Conservation (phyloP, 768 basidiomycete species). For the Gloeostereum incarnatum region DNA sequence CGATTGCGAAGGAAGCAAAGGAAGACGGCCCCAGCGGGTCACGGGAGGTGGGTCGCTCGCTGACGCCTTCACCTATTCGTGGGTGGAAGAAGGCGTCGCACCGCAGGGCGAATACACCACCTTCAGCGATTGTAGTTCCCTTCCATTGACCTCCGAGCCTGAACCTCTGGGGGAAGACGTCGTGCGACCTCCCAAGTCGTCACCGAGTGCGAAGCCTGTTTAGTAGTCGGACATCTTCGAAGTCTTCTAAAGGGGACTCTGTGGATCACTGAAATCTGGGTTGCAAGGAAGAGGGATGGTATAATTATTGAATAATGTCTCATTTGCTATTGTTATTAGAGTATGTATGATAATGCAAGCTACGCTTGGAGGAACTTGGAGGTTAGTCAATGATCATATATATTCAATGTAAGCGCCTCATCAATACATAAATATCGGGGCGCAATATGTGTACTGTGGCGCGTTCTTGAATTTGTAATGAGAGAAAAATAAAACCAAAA, state of each 20-base stretch:
- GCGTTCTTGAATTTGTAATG: too few species aligned
- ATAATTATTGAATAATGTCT: too few species aligned
- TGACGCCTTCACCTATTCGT: conserved; percentile 8
- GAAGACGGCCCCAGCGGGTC: neutral
- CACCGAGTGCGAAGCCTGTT: conserved; percentile 18
- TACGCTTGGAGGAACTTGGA: too few species aligned
- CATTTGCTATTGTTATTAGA: too few species aligned
- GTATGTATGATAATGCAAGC: too few species aligned
- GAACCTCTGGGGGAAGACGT: conserved; percentile 19
- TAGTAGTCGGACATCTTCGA: conserved; percentile 8
- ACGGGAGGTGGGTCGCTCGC: neutral
- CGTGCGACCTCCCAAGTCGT: conserved; percentile 16
- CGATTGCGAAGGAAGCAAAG: conserved; percentile 1
- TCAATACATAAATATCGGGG: too few species aligned
- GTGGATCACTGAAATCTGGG: too few species aligned
- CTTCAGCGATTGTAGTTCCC: conserved; percentile 18
- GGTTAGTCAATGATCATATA: too few species aligned
- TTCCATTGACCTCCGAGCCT: conserved; percentile 30
- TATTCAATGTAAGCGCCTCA: too few species aligned
- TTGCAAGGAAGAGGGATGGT: too few species aligned
- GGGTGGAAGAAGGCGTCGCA: conserved; percentile 19
- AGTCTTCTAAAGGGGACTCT: conserved; percentile 1
- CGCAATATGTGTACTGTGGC: too few species aligned
- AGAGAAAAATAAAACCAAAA: too few species aligned
- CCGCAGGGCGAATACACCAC: conserved; percentile 14